Percentiles rank a stretch among this genome's conserved stretches.
These are phyloP conservation scores for Sclerotinia trifoliorum DNA, from an alignment of 2,329 filamentous ascomycete species.

Conservation along the genomic window DNA sequence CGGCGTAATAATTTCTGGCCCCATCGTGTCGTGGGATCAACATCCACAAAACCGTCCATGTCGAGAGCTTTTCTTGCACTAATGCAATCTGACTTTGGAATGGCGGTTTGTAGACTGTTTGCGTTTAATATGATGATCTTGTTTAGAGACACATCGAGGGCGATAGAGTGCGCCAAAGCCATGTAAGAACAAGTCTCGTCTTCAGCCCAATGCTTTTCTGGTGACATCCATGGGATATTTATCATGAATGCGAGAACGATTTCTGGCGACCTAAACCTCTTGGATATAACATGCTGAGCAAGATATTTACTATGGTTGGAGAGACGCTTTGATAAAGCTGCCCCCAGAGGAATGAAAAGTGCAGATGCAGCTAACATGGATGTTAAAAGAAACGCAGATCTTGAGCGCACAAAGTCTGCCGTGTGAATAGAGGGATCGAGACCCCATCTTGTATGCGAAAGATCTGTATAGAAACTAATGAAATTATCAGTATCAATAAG, in stretches of 20 bases:
- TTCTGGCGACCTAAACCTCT: conserved; percentile 67
- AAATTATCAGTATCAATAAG: neutral
- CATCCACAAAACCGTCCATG: conserved; percentile 65
- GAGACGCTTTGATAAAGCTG: conserved; percentile 63
- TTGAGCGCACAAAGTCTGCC: conserved; percentile 61
- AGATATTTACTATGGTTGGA: conserved; percentile 63
- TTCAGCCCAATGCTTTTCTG: conserved; percentile 64
- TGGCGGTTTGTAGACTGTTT: conserved; percentile 46
- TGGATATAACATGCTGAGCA: conserved; percentile 59
- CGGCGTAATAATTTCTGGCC: conserved; percentile 62
- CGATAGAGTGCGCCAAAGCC: conserved; percentile 66
- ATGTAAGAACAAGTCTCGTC: conserved; percentile 73
- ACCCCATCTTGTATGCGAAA: conserved; percentile 73
- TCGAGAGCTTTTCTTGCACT: conserved; percentile 62
- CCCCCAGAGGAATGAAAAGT: conserved; percentile 63
- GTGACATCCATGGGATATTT: conserved; percentile 73
- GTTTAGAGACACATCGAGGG: conserved; percentile 67
- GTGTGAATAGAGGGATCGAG: conserved; percentile 68
- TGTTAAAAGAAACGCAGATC: conserved; percentile 70
- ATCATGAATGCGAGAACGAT: conserved; percentile 74
- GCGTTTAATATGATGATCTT: conserved; percentile 59
- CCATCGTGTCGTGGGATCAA: conserved; percentile 59
- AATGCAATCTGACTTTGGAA: conserved; percentile 68
- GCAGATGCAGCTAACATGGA: conserved; percentile 68
- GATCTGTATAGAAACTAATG: conserved; percentile 63